phyloP scores from a whole-genome alignment of 2,329 filamentous ascomycete species.

The Verticillium nubilum region DNA sequence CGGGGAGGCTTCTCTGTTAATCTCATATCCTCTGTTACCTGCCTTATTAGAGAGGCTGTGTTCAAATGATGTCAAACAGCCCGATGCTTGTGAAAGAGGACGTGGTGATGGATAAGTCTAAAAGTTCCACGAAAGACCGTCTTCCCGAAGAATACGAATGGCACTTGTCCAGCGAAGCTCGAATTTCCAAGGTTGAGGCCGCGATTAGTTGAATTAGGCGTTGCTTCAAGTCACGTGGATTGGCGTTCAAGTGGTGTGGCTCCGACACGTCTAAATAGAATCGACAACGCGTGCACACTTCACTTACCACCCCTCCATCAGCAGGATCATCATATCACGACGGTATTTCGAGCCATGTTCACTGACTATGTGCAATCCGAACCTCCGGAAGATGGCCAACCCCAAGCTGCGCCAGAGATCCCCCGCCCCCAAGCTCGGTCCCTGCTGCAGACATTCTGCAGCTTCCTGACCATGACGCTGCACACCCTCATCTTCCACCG shows the following conservation, averaged over 20 bases:
- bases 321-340: background rate
- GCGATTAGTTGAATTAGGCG: background rate
- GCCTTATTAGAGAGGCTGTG: too few species aligned
- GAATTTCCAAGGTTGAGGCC: too few species aligned
- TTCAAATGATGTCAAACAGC: too few species aligned
- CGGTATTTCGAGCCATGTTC: background rate
- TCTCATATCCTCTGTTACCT: background rate
- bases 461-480: constrained; percentile 76
- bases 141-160: too few species aligned
- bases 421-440: constrained; percentile 38
- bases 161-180: too few species aligned
- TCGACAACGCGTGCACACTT: background rate
- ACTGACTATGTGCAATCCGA: background rate
- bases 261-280: background rate
- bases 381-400: background rate
- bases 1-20: background rate
- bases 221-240: background rate
- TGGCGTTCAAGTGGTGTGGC: constrained; percentile 2
- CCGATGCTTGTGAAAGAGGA: too few species aligned
- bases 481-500: constrained; percentile 86
- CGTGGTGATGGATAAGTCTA: too few species aligned
- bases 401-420: constrained; percentile 15
- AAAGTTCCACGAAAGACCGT: too few species aligned
- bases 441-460: constrained; percentile 65
- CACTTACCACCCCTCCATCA: background rate